A percentile compares a stretch with the other conserved stretches of the same genome.
Evolutionary conservation across 2,329 filamentous ascomycete species (phyloP).

Genomic region (Alternaria sp.): DNA sequence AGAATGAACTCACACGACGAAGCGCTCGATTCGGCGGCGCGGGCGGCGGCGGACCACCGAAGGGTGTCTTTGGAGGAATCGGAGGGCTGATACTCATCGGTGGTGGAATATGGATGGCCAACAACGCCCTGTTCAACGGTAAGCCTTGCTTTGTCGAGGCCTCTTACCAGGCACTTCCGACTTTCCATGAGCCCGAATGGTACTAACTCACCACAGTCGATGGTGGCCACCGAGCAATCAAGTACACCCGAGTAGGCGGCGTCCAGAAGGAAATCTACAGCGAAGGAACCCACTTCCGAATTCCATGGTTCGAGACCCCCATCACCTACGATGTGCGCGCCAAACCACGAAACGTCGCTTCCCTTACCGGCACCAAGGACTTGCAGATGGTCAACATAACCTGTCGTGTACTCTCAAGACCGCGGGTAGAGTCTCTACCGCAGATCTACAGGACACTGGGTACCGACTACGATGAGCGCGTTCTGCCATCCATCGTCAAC

Average conservation of each 20-base stretch:
- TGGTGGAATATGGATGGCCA: conserved; percentile 63
- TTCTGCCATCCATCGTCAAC: conserved; percentile 98
- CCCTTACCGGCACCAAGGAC: conserved; percentile 97
- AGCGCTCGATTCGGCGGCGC: conserved; percentile 58
- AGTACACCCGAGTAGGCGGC: conserved; percentile 91
- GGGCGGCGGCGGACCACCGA: conserved; percentile 59
- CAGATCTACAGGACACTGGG: conserved; percentile 98
- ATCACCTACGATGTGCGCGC: conserved; percentile 98
- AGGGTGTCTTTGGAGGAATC: conserved; percentile 64
- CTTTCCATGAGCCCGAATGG: background rate
- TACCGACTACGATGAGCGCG: conserved; percentile 95
- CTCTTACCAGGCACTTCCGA: background rate
- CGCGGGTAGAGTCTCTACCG: conserved; percentile 85
- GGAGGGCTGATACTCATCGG: conserved; percentile 64
- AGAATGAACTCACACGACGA: conserved; percentile 65
- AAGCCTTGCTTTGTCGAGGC: conserved; percentile 24
- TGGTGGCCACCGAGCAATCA: conserved; percentile 98
- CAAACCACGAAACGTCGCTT: conserved; percentile 95
- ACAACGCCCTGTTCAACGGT: conserved; percentile 77
- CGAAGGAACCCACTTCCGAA: conserved; percentile 96
- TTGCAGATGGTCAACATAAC: conserved; percentile 99
- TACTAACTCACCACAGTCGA: conserved; percentile 69
- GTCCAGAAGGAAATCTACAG: conserved; percentile 95
- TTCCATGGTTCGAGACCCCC: conserved; percentile 98
- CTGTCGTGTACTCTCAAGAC: conserved; percentile 95